phyloP scores from a whole-genome alignment of 345 rosid genomes.

The Gossypium ekmanianum region DNA sequence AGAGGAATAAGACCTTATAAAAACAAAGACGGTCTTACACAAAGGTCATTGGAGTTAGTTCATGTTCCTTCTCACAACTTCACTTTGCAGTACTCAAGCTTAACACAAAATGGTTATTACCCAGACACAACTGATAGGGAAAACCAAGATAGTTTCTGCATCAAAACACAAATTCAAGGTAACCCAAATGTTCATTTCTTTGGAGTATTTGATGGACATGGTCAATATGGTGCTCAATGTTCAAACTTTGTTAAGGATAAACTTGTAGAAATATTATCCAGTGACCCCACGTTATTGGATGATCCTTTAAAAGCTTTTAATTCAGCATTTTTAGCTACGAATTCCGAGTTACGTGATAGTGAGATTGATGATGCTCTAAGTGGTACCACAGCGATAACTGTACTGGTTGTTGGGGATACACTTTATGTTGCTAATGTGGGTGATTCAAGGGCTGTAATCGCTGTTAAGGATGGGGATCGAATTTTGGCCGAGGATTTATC shows the following conservation, averaged over 20 bases:
- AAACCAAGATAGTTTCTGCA: constrained; percentile 83
- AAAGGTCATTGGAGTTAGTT: constrained; percentile 55
- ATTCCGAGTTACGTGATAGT: constrained; percentile 64
- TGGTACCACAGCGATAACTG: constrained; percentile 93
- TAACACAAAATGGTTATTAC: constrained; percentile 80
- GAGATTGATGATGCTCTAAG: constrained; percentile 90
- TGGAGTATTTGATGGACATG: constrained; percentile 96
- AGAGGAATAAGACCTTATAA: constrained; percentile 23
- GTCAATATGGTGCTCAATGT: constrained; percentile 71
- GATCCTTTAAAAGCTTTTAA: constrained; percentile 70
- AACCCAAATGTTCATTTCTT: constrained; percentile 88
- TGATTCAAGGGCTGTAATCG: constrained; percentile 21
- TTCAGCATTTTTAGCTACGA: constrained; percentile 60
- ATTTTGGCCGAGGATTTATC: constrained; percentile 80
- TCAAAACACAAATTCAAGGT: constrained; percentile 70
- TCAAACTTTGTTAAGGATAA: constrained; percentile 74
- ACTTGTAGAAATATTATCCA: constrained; percentile 57
- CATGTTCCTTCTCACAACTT: constrained; percentile 64
- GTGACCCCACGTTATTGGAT: constrained; percentile 54
- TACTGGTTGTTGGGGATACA: constrained; percentile 76
- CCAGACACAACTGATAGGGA: constrained; percentile 77
- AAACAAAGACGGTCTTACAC: constrained; percentile 43
- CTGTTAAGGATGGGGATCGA: constrained; percentile 56
- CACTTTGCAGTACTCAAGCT: constrained; percentile 63
- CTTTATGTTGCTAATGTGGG: constrained; percentile 38